Percentiles rank a stretch among this genome's conserved stretches.
These are phyloP conservation scores for Penicillium riverlandense DNA, from an alignment of 495 filamentous ascomycete species.

Conservation along the genomic window DNA sequence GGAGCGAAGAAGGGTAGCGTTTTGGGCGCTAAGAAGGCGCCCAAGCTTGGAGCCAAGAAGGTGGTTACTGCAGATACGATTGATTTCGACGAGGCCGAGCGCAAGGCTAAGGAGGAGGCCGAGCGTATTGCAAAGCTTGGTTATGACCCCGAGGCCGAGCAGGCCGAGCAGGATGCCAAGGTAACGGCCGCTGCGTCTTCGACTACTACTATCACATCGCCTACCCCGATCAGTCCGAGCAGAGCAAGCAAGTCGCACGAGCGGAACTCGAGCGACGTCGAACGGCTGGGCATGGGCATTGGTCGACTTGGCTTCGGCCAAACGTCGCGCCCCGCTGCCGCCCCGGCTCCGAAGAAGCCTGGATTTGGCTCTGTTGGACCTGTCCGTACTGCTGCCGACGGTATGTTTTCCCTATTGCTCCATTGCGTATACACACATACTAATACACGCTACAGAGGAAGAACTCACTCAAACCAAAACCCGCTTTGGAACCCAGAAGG, in stretches of 20 bases:
- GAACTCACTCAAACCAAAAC: conserved; percentile 29
- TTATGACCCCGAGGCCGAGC: conserved; percentile 90
- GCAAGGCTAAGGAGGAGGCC: conserved; percentile 94
- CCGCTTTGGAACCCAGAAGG: conserved; percentile 81
- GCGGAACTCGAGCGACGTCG: conserved; percentile 66
- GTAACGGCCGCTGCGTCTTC: conserved; percentile 34
- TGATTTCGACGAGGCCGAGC: conserved; percentile 96
- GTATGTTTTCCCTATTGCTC: conserved; percentile 36
- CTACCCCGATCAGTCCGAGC: conserved; percentile 66
- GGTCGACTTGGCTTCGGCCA: conserved; percentile 86
- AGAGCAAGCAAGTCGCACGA: conserved; percentile 42
- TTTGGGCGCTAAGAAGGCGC: conserved; percentile 80
- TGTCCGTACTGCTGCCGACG: conserved; percentile 54
- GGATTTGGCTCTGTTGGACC: conserved; percentile 85
- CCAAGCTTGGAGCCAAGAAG: conserved; percentile 90
- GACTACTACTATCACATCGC: conserved; percentile 13
- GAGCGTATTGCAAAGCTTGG: conserved; percentile 95
- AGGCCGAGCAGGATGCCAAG: conserved; percentile 48
- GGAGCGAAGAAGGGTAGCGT: conserved; percentile 73
- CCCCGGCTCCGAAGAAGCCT: conserved; percentile 59
- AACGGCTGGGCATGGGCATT: conserved; percentile 88
- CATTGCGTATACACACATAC: not conserved
- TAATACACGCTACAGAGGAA: conserved; percentile 22
- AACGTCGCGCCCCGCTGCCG: conserved; percentile 48
- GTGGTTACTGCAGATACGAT: conserved; percentile 63